Conservation (phyloP, 73 alveolate genomes). For the Blepharisma stoltei region DNA sequence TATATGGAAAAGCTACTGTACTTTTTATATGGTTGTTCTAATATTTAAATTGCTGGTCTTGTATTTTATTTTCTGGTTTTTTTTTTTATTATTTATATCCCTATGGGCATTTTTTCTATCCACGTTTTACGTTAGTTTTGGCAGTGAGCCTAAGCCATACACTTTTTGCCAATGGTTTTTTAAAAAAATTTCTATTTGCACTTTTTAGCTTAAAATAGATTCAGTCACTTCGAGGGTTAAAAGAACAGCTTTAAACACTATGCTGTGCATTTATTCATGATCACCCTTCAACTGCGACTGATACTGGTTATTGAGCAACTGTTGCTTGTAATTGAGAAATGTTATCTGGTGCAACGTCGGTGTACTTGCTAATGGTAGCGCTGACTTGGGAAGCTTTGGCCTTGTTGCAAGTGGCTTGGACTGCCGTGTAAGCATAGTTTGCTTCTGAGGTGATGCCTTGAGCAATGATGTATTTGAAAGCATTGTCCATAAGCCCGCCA, state of each 20-base stretch:
- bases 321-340: slow-evolving; percentile 28
- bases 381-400: not conserved
- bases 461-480: slow-evolving; percentile 49
- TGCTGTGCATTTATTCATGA: too few relatives aligned
- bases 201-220: too few relatives aligned
- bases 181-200: too few relatives aligned
- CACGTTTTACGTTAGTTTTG: too few relatives aligned
- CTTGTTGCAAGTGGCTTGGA: not conserved
- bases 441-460: slow-evolving; percentile 26
- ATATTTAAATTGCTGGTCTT: too few relatives aligned
- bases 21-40: too few relatives aligned
- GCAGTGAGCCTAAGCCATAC: too few relatives aligned
- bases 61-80: too few relatives aligned
- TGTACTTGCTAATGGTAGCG: not conserved
- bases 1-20: too few relatives aligned
- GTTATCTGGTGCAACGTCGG: not conserved
- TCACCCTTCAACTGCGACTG: slow-evolving; percentile 58
- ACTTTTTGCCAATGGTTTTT: too few relatives aligned
- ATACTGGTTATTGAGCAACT: slow-evolving; percentile 34
- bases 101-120: too few relatives aligned
- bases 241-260: slow-evolving; percentile 32
- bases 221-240: slow-evolving; percentile 25
- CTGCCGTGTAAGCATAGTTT: slow-evolving; percentile 32
- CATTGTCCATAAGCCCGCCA: slow-evolving; percentile 73
- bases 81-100: too few relatives aligned